Evolutionary conservation across 805 yeast genomes (phyloP), one percentile per base, ranked within the genome.

Genomic region (Cyberlindnera suaveolens): DNA sequence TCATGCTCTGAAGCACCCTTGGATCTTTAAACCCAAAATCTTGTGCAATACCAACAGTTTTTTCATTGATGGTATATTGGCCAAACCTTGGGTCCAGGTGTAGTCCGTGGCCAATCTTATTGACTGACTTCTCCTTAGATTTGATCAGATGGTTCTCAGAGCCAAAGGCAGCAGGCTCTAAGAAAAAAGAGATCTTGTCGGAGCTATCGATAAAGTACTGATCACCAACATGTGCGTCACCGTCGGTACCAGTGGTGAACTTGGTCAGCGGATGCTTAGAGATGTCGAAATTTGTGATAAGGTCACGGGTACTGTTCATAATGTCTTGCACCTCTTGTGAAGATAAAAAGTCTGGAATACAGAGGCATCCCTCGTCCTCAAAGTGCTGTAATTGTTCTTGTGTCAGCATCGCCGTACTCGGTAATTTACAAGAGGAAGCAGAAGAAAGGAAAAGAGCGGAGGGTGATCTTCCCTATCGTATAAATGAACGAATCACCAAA

Each of bases 31-130:
- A 78, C 0, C 74, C 68, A 38, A 85, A 62, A 40, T 72, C 69
- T 6, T 61, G 53, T 11, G 82, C 83, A 34, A 85, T 75, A 0
- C 58, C 70, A 34, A 66, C 58, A 6, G 82, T 73, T 29, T 74
- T 70, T 1, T 59, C 64, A 43, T 72, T 73, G 31, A 80, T 67
- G 0, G 91, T 80, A 20, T 78, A 60, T 10, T 61, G 49, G 18
- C 58, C 58, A 53, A 79, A 85, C 2, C 37, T 29, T 0, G 67
- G 65, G 46, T 80, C 77, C 55, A 74, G 68, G 54, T 85, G 95
- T 14, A 85, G 60, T 1, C 85, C 87, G 56, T 85, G 95, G 5
- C 93, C 95, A 34, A 85, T 78, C 63, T 85, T 85, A 63, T 85
- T 85, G 56, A 85, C 70, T 1, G 90, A 75, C 47, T 61, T 63